These are phyloP conservation scores for Zoysia pacifica DNA, from an alignment of 176 grass and related monocot genomes.

Conservation along the genomic window DNA sequence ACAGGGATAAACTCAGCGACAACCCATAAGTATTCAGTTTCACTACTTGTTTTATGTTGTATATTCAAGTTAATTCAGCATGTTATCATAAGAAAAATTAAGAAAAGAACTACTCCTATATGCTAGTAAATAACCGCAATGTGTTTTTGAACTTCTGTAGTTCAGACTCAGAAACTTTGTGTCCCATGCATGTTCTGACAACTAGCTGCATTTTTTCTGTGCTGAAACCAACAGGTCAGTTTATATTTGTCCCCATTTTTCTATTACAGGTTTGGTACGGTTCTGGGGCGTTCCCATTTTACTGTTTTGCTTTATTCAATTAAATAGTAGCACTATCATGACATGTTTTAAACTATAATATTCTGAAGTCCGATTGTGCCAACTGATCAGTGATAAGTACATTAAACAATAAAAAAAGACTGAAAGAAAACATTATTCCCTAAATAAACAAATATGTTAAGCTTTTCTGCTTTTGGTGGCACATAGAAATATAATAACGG, in stretches of 20 bases:
- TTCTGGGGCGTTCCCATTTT: not conserved
- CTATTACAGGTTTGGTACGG: not conserved
- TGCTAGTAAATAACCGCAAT: not conserved
- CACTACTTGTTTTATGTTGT: not conserved
- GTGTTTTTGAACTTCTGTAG: not conserved
- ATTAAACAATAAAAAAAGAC: not conserved
- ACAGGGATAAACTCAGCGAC: not conserved
- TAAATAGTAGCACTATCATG: not conserved
- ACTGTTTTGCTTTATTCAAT: not conserved
- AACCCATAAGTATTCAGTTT: not conserved
- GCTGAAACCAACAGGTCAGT: not conserved
- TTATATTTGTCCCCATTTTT: not conserved
- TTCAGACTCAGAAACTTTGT: not conserved
- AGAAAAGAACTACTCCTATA: not conserved
- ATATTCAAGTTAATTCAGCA: constrained; percentile 2
- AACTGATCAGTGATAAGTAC: constrained; percentile 7
- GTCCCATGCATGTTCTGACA: not conserved
- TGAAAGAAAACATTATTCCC: not conserved
- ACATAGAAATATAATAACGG: not conserved
- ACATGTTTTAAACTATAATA: not conserved
- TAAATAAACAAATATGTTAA: not conserved
- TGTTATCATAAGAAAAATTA: not conserved
- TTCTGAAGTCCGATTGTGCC: not conserved
- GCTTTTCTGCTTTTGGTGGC: not conserved
- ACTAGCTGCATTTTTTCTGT: not conserved